phyloP scores from a whole-genome alignment of 768 basidiomycete genomes.

The Xerocomellus dryophilus region DNA sequence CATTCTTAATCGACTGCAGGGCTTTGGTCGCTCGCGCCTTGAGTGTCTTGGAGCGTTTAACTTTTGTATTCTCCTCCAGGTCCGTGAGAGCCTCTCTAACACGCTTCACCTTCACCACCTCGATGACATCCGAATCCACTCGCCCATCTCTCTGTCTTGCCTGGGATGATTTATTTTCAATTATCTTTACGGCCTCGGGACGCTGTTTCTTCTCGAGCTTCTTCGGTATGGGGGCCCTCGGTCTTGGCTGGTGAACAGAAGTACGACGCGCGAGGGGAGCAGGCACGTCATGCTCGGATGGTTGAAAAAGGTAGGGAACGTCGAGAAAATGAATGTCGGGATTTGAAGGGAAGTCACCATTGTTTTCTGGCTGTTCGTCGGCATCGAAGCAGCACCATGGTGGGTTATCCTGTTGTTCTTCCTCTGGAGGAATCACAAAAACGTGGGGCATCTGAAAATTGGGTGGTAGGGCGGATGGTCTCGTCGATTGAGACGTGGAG shows the following conservation, averaged over 20 bases:
- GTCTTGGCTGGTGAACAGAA: slow-evolving; percentile 8
- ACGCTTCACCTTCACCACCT: slow-evolving; percentile 58
- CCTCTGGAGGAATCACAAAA: slow-evolving; percentile 56
- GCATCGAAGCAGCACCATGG: slow-evolving; percentile 61
- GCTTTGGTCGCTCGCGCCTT: slow-evolving; percentile 47
- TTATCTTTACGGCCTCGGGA: slow-evolving; percentile 26
- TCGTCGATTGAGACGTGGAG: slow-evolving; percentile 17
- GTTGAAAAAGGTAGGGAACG: slow-evolving; percentile 27
- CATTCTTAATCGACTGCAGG: slow-evolving; percentile 45
- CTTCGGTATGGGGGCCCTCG: slow-evolving; percentile 7
- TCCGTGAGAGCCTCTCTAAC: slow-evolving; percentile 22
- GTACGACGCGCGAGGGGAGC: slow-evolving; percentile 4
- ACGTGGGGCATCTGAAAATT: slow-evolving; percentile 43
- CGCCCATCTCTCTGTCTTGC: slow-evolving; percentile 17
- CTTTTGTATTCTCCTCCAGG: slow-evolving; percentile 21
- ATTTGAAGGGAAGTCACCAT: slow-evolving; percentile 12
- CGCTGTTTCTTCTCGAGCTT: slow-evolving; percentile 33
- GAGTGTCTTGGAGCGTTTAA: slow-evolving; percentile 41
- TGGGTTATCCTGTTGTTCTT: slow-evolving; percentile 46
- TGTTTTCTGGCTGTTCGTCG: slow-evolving; percentile 28
- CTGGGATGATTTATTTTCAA: slow-evolving; percentile 19
- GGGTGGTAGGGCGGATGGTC: not conserved
- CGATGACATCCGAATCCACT: slow-evolving; percentile 50
- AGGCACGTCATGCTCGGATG: slow-evolving; percentile 3
- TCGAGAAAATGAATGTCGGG: slow-evolving; percentile 36